These are phyloP conservation scores for Leccinum truebloodii DNA, from an alignment of 768 basidiomycete genomes.

Conservation along the genomic window DNA sequence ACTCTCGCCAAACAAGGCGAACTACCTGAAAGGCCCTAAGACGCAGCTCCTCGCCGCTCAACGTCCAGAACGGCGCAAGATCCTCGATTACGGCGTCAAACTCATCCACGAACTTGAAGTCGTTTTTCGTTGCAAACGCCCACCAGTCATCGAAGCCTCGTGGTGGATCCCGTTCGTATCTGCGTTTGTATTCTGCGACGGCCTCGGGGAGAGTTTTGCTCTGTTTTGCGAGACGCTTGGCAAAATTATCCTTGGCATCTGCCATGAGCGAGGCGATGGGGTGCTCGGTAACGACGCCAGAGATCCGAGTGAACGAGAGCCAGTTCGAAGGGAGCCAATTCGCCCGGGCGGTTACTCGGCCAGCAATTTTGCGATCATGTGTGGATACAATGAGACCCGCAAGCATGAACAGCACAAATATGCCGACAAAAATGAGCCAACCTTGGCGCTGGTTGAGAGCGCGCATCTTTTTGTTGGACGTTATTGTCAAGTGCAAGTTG, in stretches of 20 bases:
- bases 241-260: slow-evolving; percentile 76
- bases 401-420: slow-evolving; percentile 51
- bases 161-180: slow-evolving; percentile 82
- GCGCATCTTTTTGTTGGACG: slow-evolving; percentile 16
- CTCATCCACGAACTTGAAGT: slow-evolving; percentile 84
- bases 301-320: slow-evolving; percentile 18
- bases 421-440: slow-evolving; percentile 43
- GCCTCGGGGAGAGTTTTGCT: slow-evolving; percentile 79
- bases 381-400: slow-evolving; percentile 48
- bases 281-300: slow-evolving; percentile 43
- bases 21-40: slow-evolving; percentile 58
- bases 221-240: slow-evolving; percentile 66
- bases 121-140: slow-evolving; percentile 69
- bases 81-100: slow-evolving; percentile 82
- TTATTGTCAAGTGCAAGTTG: background rate
- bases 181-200: slow-evolving; percentile 74
- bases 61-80: slow-evolving; percentile 79
- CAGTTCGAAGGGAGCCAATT: slow-evolving; percentile 25
- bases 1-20: no score
- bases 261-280: slow-evolving; percentile 86
- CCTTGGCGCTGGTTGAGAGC: slow-evolving; percentile 25
- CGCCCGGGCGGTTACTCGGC: background rate
- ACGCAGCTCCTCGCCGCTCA: slow-evolving; percentile 73
- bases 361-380: slow-evolving; percentile 14
- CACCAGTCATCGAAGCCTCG: slow-evolving; percentile 93